phyloP scores from a whole-genome alignment of 371 early-diverging fungal species.

The Coemansia sp. region DNA sequence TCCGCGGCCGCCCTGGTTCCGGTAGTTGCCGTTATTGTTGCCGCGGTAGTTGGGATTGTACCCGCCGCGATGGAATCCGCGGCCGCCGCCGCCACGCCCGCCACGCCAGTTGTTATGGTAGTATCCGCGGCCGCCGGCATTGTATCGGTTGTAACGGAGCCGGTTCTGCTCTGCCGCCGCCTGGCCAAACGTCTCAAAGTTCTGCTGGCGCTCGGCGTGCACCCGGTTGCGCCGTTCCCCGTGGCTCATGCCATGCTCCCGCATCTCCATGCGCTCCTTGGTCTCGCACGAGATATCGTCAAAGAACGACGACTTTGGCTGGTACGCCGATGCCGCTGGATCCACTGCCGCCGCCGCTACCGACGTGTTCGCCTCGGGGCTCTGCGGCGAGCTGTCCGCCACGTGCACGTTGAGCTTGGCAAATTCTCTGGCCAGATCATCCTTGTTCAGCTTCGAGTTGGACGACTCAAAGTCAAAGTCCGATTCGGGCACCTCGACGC shows the following conservation, averaged over 20 bases:
- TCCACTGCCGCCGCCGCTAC: constrained; percentile 8
- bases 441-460: constrained; percentile 91
- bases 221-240: constrained; percentile 73
- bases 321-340: constrained; percentile 52
- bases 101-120: constrained; percentile 40
- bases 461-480: constrained; percentile 94
- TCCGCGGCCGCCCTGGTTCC: constrained; percentile 15
- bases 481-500: constrained; percentile 71
- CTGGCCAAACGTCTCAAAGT: constrained; percentile 96
- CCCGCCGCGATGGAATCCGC: constrained; percentile 30
- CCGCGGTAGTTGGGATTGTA: constrained; percentile 21
- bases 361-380: neutral
- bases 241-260: constrained; percentile 54
- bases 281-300: constrained; percentile 97
- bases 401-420: constrained; percentile 46
- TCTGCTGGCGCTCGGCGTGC: constrained; percentile 84
- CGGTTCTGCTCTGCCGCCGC: constrained; percentile 57
- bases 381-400: constrained; percentile 19
- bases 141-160: constrained; percentile 43
- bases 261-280: constrained; percentile 74
- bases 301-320: constrained; percentile 85
- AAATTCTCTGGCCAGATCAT: constrained; percentile 70
- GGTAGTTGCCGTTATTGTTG: constrained; percentile 12
- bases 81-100: constrained; percentile 34
- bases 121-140: constrained; percentile 36